Evolutionary conservation across 2,329 filamentous ascomycete genomes (phyloP), one percentile per base, ranked within the genome.

Genomic region (Ascochyta clinopodiicola): DNA sequence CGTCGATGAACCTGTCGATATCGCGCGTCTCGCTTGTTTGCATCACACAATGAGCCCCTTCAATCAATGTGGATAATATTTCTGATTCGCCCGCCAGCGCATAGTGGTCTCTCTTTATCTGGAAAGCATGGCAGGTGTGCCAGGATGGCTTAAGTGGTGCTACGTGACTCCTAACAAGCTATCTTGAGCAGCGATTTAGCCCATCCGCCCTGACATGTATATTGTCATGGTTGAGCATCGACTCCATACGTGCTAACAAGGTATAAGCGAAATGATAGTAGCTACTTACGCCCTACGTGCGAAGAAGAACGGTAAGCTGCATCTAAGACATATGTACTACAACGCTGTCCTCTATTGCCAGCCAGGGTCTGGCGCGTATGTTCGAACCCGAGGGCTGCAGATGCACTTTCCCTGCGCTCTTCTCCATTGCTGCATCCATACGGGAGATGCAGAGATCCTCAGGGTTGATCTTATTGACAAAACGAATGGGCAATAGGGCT

Each of bases 331-430:
- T 37, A 53, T 43, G 50, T 54, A 57, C 48, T 54, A 53, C 62
- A 39, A 43, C 32, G 44, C 44, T 62, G 48, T 48, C 42, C 34
- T 29, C 44, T 24, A 39, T 49, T 59, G 44, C 48, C 36, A 46
- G 47, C 48, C 19, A 47, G 19, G n/a, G 15, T 34, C 17, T 29
- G 15, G 37, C 43, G 35, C 44, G 43, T 47, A 34, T 17, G 10
- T 51, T 17, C 31, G 12, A 43, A 32, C 31, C 21, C 34, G 42
- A 43, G 42, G 42, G 19, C 40, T 12, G 35, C 50, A 60, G 34
- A 39, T 24, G 22, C 32, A 45, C 57, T 61, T 59, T 54, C 63
- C 53, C 44, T 63, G 67, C 67, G 67, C 66, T 60, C 51, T 66
- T 66, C 65, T 69, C 62, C 65, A 61, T 54, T 34, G 12, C 37